Percentiles rank a stretch among this genome's conserved stretches.
phyloP scores from a whole-genome alignment of 2,329 filamentous ascomycete genomes.

The Teratosphaeria zuluensis region DNA sequence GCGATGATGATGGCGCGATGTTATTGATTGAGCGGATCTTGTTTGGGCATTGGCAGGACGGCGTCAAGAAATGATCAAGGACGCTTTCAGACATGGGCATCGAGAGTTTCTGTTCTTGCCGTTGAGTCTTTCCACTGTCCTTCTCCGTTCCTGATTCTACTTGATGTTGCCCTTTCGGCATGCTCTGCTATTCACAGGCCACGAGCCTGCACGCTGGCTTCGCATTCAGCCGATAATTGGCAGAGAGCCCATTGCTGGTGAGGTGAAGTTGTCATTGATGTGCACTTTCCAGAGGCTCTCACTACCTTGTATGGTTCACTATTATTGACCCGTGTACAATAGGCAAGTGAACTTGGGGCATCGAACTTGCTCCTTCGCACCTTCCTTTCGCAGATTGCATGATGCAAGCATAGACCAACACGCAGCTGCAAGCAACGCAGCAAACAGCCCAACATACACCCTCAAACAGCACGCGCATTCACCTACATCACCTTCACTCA shows the following conservation, averaged over 20 bases:
- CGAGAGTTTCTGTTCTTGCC: no score
- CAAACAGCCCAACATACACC: not conserved
- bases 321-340: not conserved
- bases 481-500: not conserved
- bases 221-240: not conserved
- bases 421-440: not conserved
- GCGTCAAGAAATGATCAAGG: no score
- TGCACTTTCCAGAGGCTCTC: not conserved
- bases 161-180: not conserved
- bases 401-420: not conserved
- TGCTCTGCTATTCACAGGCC: not conserved
- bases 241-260: not conserved
- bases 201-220: not conserved
- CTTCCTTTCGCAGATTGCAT: not conserved
- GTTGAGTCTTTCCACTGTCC: not conserved
- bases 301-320: not conserved
- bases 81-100: no score
- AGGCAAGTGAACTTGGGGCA: not conserved
- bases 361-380: not conserved
- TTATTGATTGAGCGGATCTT: not conserved
- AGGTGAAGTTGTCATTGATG: not conserved
- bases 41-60: not conserved
- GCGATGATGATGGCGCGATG: not conserved
- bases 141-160: not conserved
- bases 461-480: not conserved